These are phyloP conservation scores for Neonectria ditissima DNA, from an alignment of 2,329 filamentous ascomycete genomes.

Conservation along the genomic window DNA sequence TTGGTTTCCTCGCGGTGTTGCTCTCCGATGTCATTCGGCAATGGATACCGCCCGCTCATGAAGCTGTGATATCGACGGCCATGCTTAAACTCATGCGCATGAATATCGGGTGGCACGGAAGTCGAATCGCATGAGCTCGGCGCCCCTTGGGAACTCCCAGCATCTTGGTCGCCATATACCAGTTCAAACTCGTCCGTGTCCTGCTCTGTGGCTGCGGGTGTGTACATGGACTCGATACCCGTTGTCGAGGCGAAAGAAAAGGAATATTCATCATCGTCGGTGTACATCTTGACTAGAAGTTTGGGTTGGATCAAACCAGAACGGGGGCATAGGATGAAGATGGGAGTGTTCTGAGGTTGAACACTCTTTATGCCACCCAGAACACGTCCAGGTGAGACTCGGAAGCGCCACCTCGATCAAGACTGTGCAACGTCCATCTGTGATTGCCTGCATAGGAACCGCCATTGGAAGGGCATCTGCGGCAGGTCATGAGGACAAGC, in stretches of 20 bases:
- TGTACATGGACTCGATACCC: conserved; percentile 40
- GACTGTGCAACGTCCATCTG: conserved; percentile 36
- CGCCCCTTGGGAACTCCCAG: conserved; percentile 40
- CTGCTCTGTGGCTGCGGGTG: conserved; percentile 41
- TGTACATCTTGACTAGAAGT: conserved; percentile 34
- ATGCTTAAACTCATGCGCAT: conserved; percentile 49
- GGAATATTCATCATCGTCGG: conserved; percentile 42
- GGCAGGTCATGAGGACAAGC: conserved; percentile 34
- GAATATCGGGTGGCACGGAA: conserved; percentile 50
- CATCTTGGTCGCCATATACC: conserved; percentile 39
- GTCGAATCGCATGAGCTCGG: conserved; percentile 47
- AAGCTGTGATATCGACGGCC: conserved; percentile 58
- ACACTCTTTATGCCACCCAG: conserved; percentile 33
- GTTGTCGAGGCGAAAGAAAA: conserved; percentile 48
- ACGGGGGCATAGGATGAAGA: conserved; percentile 4
- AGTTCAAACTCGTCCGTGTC: conserved; percentile 48
- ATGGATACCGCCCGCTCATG: conserved; percentile 57
- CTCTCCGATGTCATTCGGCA: conserved; percentile 61
- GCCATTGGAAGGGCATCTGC: conserved; percentile 21
- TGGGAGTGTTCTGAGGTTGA: conserved; percentile 18
- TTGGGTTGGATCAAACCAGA: background rate
- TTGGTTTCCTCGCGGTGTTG: conserved; percentile 60
- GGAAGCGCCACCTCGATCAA: conserved; percentile 29
- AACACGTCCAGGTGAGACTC: conserved; percentile 19
- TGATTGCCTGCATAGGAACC: conserved; percentile 24